Percentiles rank a stretch among this genome's conserved stretches.
These are phyloP conservation scores for Penicillium italicum DNA, from an alignment of 2,329 filamentous ascomycete genomes.

Conservation along the genomic window DNA sequence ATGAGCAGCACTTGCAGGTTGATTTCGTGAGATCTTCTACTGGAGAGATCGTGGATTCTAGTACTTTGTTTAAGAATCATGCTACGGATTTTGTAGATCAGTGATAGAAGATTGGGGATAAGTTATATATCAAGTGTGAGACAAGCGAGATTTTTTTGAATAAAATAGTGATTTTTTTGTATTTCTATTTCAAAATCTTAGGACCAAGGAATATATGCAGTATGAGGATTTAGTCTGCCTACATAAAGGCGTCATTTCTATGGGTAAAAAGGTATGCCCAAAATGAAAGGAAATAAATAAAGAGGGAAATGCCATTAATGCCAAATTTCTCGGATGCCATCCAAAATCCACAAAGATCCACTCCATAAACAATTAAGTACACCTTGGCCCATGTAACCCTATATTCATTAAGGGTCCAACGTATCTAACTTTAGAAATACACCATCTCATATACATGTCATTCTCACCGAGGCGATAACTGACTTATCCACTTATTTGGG, in stretches of 20 bases:
- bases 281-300: neutral
- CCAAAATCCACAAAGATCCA: neutral
- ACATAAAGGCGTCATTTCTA: no score
- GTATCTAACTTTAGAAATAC: neutral
- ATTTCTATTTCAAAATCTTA: neutral
- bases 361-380: neutral
- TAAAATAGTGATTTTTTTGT: no score
- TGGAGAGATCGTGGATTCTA: conserved; percentile 49
- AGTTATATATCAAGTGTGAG: neutral
- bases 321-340: neutral
- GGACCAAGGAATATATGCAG: neutral
- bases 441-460: neutral
- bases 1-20: conserved; percentile 47
- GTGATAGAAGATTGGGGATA: conserved; percentile 38
- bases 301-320: neutral
- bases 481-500: conserved; percentile 13
- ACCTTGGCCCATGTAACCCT: neutral
- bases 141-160: neutral
- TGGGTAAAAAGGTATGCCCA: neutral
- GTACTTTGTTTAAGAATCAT: conserved; percentile 51
- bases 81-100: conserved; percentile 47
- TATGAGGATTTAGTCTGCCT: neutral
- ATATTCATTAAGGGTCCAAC: neutral
- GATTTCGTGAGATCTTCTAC: conserved; percentile 51
- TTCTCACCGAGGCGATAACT: neutral